Evolutionary conservation across 176 grass and related monocot genomes (phyloP), one percentile per base, ranked within the genome.

Genomic region (Paspalum vaginatum): DNA sequence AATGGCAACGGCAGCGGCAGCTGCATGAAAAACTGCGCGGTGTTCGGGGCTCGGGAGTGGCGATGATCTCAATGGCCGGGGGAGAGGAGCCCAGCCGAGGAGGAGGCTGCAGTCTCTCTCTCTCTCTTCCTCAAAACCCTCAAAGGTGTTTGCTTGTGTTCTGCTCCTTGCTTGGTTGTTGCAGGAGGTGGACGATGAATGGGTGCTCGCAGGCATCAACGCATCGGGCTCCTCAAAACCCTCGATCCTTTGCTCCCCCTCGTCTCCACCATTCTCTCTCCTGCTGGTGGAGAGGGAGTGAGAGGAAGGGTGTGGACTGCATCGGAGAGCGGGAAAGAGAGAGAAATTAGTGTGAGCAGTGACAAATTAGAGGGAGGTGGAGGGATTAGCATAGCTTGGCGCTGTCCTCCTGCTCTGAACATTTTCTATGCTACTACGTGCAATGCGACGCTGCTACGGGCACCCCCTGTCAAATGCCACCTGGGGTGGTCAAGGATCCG

Each of bases 1-100:
- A 88, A 82, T 24, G 65, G 61, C 67, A 47, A 65, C 11, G 65
- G 61, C 72, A 71, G 63, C 25, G 25, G 65, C 79, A 74, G 66
- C 68, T 75, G 77, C 79, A 89, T 85, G 66, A 85, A 98, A 93
- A 86, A 83, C 40, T 81, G 87, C 61, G 83, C 82, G 89, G 51
- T 63, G 67, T 79, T 21, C 53, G 6, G 24, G 60, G 61, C 57
- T 61, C 42, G 52, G n/a, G 51, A 41, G 54, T 5, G 51, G 80
- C 55, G 81, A 84, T 58, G 76, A 88, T 88, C 81, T 88, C 86
- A 54, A 88, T 84, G 86, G 60, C 14, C 14, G 16, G 37, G 32
- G 24, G 53, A 69, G 52, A 68, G 50, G 18, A 56, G n/a, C n/a
- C n/a, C n/a, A n/a, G n/a, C n/a, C n/a, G n/a, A n/a, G 39, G 20